These are phyloP conservation scores for Populus alba DNA, from an alignment of 345 rosid genomes.

Conservation along the genomic window DNA sequence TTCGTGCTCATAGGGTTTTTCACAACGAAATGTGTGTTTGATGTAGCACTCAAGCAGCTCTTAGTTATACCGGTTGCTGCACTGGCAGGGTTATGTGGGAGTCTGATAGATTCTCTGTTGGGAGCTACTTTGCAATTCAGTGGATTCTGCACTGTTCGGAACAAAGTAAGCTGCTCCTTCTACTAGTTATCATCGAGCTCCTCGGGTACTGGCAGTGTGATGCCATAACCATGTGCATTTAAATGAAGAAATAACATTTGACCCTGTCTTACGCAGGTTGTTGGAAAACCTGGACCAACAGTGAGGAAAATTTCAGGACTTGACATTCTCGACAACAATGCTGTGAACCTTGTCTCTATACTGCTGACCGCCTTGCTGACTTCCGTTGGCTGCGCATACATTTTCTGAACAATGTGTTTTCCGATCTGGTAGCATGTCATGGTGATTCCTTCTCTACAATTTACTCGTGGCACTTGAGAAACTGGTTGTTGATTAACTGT, in stretches of 20 bases:
- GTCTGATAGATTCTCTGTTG: conserved; percentile 74
- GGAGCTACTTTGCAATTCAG: conserved; percentile 97
- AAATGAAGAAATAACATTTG: not conserved
- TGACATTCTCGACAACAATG: conserved; percentile 82
- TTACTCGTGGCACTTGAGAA: no score
- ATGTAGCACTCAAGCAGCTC: conserved; percentile 65
- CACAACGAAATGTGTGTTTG: conserved; percentile 52
- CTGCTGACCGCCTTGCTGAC: conserved; percentile 65
- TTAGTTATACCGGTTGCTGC: conserved; percentile 69
- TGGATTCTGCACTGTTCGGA: conserved; percentile 89
- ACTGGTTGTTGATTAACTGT: no score
- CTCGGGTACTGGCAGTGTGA: not conserved
- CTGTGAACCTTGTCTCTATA: conserved; percentile 76
- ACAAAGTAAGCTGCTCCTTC: conserved; percentile 51
- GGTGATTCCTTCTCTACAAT: no score
- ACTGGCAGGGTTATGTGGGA: conserved; percentile 77
- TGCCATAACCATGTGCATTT: not conserved
- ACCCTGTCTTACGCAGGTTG: conserved; percentile 52
- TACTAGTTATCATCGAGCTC: not conserved
- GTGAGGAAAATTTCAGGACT: conserved; percentile 88
- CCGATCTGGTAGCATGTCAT: no score
- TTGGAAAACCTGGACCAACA: conserved; percentile 85
- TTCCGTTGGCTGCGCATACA: conserved; percentile 47
- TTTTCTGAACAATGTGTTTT: conserved; percentile 47
- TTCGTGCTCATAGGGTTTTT: conserved; percentile 63